Evolutionary conservation across 768 basidiomycete genomes (phyloP).

Genomic region (Podaxis carcinomalis): DNA sequence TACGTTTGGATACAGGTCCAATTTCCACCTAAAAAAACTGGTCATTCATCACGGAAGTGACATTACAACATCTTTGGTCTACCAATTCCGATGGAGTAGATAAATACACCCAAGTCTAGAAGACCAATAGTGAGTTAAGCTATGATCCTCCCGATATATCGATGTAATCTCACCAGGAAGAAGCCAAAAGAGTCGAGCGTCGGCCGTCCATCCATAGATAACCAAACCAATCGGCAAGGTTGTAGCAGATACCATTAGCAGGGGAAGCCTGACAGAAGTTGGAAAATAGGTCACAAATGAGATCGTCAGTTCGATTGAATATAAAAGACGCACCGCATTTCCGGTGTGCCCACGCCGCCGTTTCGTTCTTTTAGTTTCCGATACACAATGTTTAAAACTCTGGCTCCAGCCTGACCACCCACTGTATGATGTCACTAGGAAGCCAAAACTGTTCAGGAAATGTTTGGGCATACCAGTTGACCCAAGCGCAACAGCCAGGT

Average conservation of each 20-base stretch:
- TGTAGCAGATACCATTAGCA: conserved; percentile 45
- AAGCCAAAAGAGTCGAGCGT: conserved; percentile 52
- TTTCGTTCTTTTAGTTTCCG: conserved; percentile 39
- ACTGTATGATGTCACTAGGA: conserved; percentile 12
- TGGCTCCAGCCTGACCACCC: conserved; percentile 38
- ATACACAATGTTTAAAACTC: conserved; percentile 45
- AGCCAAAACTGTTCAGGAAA: conserved; percentile 11
- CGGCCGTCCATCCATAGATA: conserved; percentile 59
- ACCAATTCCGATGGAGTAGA: conserved; percentile 46
- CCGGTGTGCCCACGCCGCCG: conserved; percentile 50
- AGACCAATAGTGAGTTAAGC: neutral
- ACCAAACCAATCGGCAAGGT: conserved; percentile 57
- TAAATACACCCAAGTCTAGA: conserved; percentile 36
- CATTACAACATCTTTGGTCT: conserved; percentile 4
- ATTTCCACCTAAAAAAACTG: conserved; percentile 24
- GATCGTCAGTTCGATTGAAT: neutral
- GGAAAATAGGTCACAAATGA: neutral
- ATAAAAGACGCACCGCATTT: conserved; percentile 34
- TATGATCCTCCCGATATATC: neutral
- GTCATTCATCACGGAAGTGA: neutral
- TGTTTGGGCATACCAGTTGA: conserved; percentile 34
- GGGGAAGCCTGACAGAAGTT: conserved; percentile 20
- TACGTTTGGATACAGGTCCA: conserved; percentile 54
- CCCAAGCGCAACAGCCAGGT: conserved; percentile 57
- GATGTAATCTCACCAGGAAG: conserved; percentile 37